Conservation (phyloP, 495 filamentous ascomycete genomes). For the Penicillium paxilli region DNA sequence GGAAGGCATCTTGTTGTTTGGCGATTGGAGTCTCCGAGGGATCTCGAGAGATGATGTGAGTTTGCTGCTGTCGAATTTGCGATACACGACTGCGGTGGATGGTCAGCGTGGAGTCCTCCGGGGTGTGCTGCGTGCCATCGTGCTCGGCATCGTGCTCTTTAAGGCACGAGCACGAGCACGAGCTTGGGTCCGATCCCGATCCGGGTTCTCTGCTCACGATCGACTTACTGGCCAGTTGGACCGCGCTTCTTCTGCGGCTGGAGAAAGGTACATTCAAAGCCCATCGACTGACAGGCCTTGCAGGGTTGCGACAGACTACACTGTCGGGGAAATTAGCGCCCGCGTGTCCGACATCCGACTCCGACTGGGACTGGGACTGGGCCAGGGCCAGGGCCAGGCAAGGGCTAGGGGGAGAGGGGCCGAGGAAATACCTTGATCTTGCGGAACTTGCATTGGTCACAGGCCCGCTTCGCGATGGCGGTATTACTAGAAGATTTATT, state of each 20-base stretch:
- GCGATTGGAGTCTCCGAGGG: constrained; percentile 11
- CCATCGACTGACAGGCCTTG: constrained; percentile 37
- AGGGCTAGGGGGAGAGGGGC: constrained; percentile 7
- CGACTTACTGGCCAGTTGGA: constrained; percentile 42
- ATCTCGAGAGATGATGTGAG: constrained; percentile 15
- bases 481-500: constrained; percentile 22
- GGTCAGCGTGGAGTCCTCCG: constrained; percentile 5
- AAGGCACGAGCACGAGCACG: too few species aligned
- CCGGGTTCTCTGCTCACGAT: too few species aligned
- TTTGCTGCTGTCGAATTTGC: constrained; percentile 45
- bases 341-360: constrained; percentile 1
- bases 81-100: constrained; percentile 33
- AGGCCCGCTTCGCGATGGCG: constrained; percentile 39
- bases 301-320: constrained; percentile 44
- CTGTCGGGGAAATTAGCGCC: constrained; percentile 24
- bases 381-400: not conserved
- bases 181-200: too few species aligned
- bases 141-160: too few species aligned
- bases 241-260: constrained; percentile 47
- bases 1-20: constrained; percentile 22
- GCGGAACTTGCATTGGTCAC: constrained; percentile 46
- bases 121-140: too few species aligned
- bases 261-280: constrained; percentile 47
- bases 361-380: not conserved
- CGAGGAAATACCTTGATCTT: constrained; percentile 39